phyloP scores from a whole-genome alignment of 495 filamentous ascomycete genomes.

The Aspergillus biplanus region DNA sequence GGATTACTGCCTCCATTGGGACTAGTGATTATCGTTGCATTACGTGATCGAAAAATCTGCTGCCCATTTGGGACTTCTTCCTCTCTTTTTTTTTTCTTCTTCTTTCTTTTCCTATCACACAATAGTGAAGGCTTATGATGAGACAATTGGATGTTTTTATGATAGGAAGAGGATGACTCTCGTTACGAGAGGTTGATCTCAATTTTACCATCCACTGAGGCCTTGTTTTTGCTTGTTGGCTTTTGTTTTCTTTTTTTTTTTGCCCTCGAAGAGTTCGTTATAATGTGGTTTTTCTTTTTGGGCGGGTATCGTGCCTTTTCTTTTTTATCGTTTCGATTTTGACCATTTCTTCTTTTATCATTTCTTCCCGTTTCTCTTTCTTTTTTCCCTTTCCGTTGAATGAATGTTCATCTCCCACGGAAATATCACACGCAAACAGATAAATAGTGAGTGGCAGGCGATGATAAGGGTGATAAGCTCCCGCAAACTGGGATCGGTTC shows the following conservation, averaged over 20 bases:
- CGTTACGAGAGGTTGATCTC: conserved; percentile 54
- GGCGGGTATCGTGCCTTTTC: too few relatives aligned
- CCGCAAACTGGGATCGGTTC: not conserved
- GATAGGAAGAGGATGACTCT: conserved; percentile 69
- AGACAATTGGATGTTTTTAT: conserved; percentile 51
- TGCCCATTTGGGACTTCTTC: conserved; percentile 17
- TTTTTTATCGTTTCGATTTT: not conserved
- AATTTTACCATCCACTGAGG: conserved; percentile 49
- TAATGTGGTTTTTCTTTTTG: too few relatives aligned
- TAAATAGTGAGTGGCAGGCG: too few relatives aligned
- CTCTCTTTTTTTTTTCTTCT: conserved; percentile 21
- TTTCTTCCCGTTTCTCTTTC: too few relatives aligned
- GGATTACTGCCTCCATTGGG: not conserved
- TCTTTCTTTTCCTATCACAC: conserved; percentile 28
- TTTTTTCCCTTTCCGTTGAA: not conserved
- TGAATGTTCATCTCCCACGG: not conserved
- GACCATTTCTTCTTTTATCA: too few relatives aligned
- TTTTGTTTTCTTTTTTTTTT: conserved; percentile 15
- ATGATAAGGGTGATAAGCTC: not conserved
- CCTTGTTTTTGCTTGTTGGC: conserved; percentile 30
- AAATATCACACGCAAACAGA: not conserved
- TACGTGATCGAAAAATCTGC: conserved; percentile 17
- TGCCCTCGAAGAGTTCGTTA: not conserved
- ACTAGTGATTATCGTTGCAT: conserved; percentile 3
- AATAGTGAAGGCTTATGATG: conserved; percentile 57